Conservation (phyloP, 805 yeast genomes). For the Torulaspora franciscae region DNA sequence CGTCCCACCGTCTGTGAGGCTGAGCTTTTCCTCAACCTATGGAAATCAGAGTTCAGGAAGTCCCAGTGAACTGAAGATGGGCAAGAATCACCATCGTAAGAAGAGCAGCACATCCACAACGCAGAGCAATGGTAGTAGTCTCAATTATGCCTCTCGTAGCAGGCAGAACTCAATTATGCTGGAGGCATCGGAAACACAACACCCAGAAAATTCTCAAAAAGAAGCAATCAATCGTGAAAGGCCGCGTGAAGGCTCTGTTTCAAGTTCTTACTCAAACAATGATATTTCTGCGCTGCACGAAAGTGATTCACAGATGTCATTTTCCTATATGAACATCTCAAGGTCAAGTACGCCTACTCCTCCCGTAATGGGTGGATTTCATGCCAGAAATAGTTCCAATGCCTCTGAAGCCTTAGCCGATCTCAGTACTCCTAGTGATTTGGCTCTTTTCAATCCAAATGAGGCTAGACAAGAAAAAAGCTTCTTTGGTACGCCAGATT, state of each 20-base stretch:
- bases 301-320: slow-evolving; percentile 32
- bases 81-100: background rate
- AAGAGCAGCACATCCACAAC: slow-evolving; percentile 4
- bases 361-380: slow-evolving; percentile 9
- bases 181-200: slow-evolving; percentile 4
- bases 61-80: slow-evolving; percentile 4
- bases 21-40: slow-evolving; percentile 9
- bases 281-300: slow-evolving; percentile 26
- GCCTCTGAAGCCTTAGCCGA: slow-evolving; percentile 17
- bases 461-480: slow-evolving; percentile 48
- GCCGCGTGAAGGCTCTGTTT: slow-evolving; percentile 17
- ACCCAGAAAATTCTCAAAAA: background rate
- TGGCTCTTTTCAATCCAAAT: slow-evolving; percentile 73
- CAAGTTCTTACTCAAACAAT: slow-evolving; percentile 20
- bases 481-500: slow-evolving; percentile 97
- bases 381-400: slow-evolving; percentile 38
- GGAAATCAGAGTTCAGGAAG: slow-evolving; percentile 9
- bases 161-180: slow-evolving; percentile 10
- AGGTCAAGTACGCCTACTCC: slow-evolving; percentile 32
- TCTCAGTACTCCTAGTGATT: slow-evolving; percentile 33
- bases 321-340: slow-evolving; percentile 27
- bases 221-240: slow-evolving; percentile 11
- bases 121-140: slow-evolving; percentile 2
- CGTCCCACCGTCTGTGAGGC: slow-evolving; percentile 7
- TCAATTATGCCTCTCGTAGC: slow-evolving; percentile 5